A percentile compares a stretch with the other conserved stretches of the same genome.
These are phyloP conservation scores for Penicillium vulpinum DNA, from an alignment of 2,329 filamentous ascomycete genomes.

Conservation along the genomic window DNA sequence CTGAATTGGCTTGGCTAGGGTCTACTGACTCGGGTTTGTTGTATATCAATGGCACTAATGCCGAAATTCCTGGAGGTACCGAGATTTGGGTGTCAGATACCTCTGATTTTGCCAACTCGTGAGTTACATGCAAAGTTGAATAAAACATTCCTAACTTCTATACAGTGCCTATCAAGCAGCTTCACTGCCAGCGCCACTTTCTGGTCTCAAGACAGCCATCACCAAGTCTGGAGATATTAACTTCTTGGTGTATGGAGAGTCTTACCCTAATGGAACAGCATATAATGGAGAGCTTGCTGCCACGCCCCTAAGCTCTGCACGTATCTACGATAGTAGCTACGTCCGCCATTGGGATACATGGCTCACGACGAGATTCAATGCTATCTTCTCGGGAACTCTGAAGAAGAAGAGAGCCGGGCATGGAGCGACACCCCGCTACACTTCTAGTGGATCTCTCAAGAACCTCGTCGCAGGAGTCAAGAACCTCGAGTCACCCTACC, in stretches of 20 bases:
- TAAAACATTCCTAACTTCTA: not conserved
- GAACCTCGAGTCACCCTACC: constrained; percentile 48
- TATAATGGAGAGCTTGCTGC: constrained; percentile 64
- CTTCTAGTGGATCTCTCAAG: constrained; percentile 57
- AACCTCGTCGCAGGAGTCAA: constrained; percentile 43
- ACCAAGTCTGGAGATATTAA: constrained; percentile 50
- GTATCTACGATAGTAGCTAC: constrained; percentile 72
- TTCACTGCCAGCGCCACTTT: constrained; percentile 40
- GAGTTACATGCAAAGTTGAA: constrained; percentile 3
- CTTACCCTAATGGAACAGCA: constrained; percentile 67
- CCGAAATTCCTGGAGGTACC: constrained; percentile 41
- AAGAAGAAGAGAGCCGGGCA: constrained; percentile 33
- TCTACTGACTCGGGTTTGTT: constrained; percentile 62
- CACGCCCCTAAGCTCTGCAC: constrained; percentile 63
- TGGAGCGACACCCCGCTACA: constrained; percentile 39
- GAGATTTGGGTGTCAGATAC: constrained; percentile 42
- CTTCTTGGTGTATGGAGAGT: constrained; percentile 58
- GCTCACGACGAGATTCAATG: constrained; percentile 65
- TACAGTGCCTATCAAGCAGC: constrained; percentile 39
- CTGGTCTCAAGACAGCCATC: constrained; percentile 40
- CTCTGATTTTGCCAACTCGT: constrained; percentile 36
- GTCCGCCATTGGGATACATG: constrained; percentile 85
- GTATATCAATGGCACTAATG: constrained; percentile 54
- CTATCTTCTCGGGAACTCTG: constrained; percentile 71
- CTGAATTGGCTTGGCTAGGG: constrained; percentile 75